Conservation (phyloP, 2,329 filamentous ascomycete species). For the Calonectria honghensis region DNA sequence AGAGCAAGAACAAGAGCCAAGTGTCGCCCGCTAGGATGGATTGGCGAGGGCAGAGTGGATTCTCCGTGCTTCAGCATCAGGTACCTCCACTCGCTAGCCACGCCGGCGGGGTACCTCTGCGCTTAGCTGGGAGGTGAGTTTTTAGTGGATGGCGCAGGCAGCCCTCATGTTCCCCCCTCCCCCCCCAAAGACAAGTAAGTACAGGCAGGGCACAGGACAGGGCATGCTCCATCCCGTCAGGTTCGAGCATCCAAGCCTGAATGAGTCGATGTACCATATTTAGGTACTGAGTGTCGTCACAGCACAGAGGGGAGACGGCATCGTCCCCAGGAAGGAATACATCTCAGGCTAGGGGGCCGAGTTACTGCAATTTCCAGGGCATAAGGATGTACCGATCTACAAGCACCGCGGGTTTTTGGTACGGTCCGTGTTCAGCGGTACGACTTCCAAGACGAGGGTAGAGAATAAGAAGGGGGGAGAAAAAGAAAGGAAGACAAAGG, state of each 20-base stretch:
- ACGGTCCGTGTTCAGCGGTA: slow-evolving; percentile 4
- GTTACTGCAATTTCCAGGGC: slow-evolving; percentile 37
- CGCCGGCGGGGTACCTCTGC: slow-evolving; percentile 37
- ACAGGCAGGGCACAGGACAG: slow-evolving; percentile 26
- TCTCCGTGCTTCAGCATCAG: slow-evolving; percentile 41
- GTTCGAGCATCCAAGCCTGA: slow-evolving; percentile 6
- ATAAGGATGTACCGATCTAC: slow-evolving; percentile 37
- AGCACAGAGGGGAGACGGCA: background rate
- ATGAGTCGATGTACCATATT: slow-evolving; percentile 2
- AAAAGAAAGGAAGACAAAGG: background rate
- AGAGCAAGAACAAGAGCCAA: slow-evolving; percentile 14
- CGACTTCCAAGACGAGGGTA: background rate
- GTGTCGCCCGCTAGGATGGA: slow-evolving; percentile 36
- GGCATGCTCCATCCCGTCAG: slow-evolving; percentile 18
- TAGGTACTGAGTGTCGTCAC: background rate
- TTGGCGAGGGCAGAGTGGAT: slow-evolving; percentile 32
- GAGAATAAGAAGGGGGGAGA: background rate
- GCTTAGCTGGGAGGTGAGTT: slow-evolving; percentile 36
- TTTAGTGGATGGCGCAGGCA: slow-evolving; percentile 39
- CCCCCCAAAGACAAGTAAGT: slow-evolving; percentile 12
- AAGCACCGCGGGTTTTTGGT: background rate
- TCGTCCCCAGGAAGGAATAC: slow-evolving; percentile 6
- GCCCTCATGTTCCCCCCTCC: slow-evolving; percentile 14
- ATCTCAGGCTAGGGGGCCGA: slow-evolving; percentile 23
- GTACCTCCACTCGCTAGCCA: slow-evolving; percentile 42